Evolutionary conservation across 805 yeast genomes (phyloP).

Genomic region (Wickerhamomyces bisporus): DNA sequence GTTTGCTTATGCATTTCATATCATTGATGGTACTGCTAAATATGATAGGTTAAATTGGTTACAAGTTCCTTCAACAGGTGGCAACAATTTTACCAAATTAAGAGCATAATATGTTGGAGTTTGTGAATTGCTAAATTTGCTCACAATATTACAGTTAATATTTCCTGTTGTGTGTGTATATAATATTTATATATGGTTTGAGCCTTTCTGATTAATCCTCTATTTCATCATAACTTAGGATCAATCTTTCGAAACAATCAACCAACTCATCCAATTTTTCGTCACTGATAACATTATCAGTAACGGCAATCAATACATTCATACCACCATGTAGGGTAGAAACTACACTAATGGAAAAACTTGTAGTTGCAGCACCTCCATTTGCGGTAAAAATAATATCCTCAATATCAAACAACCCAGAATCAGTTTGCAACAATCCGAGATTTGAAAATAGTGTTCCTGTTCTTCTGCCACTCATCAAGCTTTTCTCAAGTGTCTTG

Average conservation of each 20-base stretch:
- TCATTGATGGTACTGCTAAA: conserved; percentile 58
- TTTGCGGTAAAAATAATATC: conserved; percentile 13
- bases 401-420: conserved; percentile 5
- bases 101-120: conserved; percentile 2
- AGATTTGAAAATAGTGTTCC: conserved; percentile 19
- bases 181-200: neutral
- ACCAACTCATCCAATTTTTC: conserved; percentile 9
- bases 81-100: conserved; percentile 51
- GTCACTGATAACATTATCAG: conserved; percentile 3
- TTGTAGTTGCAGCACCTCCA: conserved; percentile 10
- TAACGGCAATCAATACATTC: conserved; percentile 13
- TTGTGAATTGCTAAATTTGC: too few relatives aligned
- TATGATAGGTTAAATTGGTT: conserved; percentile 72
- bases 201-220: neutral
- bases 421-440: conserved; percentile 7
- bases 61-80: conserved; percentile 70
- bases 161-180: too few relatives aligned
- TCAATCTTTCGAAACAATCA: conserved; percentile 6
- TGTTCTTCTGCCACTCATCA: conserved; percentile 7
- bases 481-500: conserved; percentile 5
- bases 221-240: neutral
- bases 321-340: conserved; percentile 11
- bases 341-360: conserved; percentile 8
- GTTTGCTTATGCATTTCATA: conserved; percentile 76
- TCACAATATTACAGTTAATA: too few relatives aligned